Evolutionary conservation across 345 rosid species (phyloP).

Genomic region (Erysimum cheiranthoides): DNA sequence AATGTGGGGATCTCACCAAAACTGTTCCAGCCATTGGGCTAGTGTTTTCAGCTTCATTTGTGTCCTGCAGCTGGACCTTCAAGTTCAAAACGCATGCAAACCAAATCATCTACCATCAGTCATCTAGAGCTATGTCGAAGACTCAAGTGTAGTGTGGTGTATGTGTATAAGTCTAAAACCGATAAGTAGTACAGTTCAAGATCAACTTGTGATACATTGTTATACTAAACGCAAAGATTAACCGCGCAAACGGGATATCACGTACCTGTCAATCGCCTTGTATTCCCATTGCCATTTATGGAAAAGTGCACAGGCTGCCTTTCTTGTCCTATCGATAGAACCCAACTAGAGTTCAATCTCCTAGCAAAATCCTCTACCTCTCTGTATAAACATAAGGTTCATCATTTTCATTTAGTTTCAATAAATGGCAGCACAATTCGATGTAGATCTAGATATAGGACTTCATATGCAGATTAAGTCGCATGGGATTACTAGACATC

Average conservation of each 20-base stretch:
- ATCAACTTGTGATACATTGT: background rate
- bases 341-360: constrained; percentile 87
- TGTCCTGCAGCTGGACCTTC: constrained; percentile 48
- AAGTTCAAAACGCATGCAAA: constrained; percentile 37
- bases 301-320: constrained; percentile 57
- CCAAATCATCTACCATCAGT: constrained; percentile 35
- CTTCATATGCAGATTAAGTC: background rate
- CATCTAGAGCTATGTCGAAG: constrained; percentile 29
- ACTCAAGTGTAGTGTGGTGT: constrained; percentile 24
- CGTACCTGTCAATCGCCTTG: constrained; percentile 60
- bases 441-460: constrained; percentile 3
- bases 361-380: constrained; percentile 97
- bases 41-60: constrained; percentile 36
- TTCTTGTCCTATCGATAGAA: constrained; percentile 70
- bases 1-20: constrained; percentile 41
- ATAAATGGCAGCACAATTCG: constrained; percentile 7
- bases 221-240: constrained; percentile 7
- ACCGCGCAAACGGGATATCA: background rate
- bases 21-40: constrained; percentile 46
- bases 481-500: background rate
- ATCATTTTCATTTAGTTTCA: constrained; percentile 9
- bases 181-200: constrained; percentile 14
- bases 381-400: constrained; percentile 47
- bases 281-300: constrained; percentile 59
- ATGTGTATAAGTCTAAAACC: constrained; percentile 2